These are phyloP conservation scores for Lomentospora prolificans DNA, from an alignment of 2,329 filamentous ascomycete species.

Conservation along the genomic window DNA sequence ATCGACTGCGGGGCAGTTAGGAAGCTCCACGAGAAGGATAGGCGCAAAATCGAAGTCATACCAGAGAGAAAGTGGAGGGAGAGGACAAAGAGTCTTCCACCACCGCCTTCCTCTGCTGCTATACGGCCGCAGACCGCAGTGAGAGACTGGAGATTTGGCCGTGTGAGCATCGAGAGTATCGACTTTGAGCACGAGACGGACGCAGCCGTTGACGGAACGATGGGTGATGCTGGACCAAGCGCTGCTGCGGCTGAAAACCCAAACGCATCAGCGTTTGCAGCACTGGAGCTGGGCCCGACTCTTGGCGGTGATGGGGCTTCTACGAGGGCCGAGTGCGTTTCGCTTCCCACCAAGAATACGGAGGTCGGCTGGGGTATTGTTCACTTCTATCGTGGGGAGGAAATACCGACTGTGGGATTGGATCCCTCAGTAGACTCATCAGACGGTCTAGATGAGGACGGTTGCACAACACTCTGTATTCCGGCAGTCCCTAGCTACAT, in stretches of 20 bases:
- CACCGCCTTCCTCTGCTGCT: slow-evolving; percentile 31
- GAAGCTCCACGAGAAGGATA: slow-evolving; percentile 18
- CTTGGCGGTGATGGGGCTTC: slow-evolving; percentile 55
- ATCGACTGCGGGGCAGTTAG: slow-evolving; percentile 41
- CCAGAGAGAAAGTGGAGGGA: slow-evolving; percentile 30
- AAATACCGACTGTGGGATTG: slow-evolving; percentile 51
- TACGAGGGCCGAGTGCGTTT: slow-evolving; percentile 72
- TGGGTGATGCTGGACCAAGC: slow-evolving; percentile 17
- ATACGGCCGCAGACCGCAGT: slow-evolving; percentile 39
- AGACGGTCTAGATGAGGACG: slow-evolving; percentile 32
- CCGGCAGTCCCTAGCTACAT: slow-evolving; percentile 92
- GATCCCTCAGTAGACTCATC: slow-evolving; percentile 18
- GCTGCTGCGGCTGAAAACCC: slow-evolving; percentile 13
- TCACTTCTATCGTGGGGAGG: slow-evolving; percentile 80
- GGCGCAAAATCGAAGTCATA: slow-evolving; percentile 26
- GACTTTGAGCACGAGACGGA: slow-evolving; percentile 45
- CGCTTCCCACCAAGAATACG: slow-evolving; percentile 60
- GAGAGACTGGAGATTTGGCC: slow-evolving; percentile 72
- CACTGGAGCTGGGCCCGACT: slow-evolving; percentile 42
- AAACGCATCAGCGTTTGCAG: slow-evolving; percentile 38
- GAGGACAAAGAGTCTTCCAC: slow-evolving; percentile 30
- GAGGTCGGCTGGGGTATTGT: slow-evolving; percentile 88
- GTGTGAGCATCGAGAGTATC: slow-evolving; percentile 70
- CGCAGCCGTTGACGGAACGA: slow-evolving; percentile 19
- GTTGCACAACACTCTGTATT: slow-evolving; percentile 84